Evolutionary conservation across 1,284 basidiomycete species (phyloP).

Genomic region (Tetrapyrgos nigripes): DNA sequence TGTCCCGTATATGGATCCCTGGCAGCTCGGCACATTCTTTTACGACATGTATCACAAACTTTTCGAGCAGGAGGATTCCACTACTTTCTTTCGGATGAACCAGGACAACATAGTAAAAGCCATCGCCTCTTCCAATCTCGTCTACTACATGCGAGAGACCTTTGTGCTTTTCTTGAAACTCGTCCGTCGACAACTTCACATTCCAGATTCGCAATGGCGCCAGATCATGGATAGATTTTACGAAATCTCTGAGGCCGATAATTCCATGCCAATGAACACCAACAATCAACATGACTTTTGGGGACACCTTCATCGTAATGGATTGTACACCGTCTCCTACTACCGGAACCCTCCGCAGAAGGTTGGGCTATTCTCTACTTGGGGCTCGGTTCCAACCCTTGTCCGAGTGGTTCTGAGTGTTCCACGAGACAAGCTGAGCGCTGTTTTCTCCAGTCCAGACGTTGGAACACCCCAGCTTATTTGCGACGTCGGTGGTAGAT

Average conservation of each 20-base stretch:
- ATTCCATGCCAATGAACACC: constrained; percentile 34
- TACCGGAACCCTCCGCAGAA: constrained; percentile 19
- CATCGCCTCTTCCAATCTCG: constrained; percentile 27
- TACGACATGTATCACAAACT: constrained; percentile 54
- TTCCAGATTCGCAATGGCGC: constrained; percentile 32
- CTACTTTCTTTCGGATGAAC: constrained; percentile 13
- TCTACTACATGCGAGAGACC: constrained; percentile 52
- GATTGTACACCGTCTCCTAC: constrained; percentile 29
- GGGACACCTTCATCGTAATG: constrained; percentile 38
- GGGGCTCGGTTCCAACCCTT: constrained; percentile 36
- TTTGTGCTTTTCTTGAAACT: constrained; percentile 48
- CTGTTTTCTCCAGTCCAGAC: constrained; percentile 22
- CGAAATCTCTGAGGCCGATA: constrained; percentile 27
- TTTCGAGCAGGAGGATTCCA: constrained; percentile 47
- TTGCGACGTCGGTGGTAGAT: constrained; percentile 31
- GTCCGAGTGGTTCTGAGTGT: constrained; percentile 41
- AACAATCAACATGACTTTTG: constrained; percentile 42
- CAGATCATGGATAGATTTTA: constrained; percentile 36
- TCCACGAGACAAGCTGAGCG: constrained; percentile 36
- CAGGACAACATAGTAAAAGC: constrained; percentile 22
- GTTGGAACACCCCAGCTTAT: constrained; percentile 37
- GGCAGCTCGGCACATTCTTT: constrained; percentile 47
- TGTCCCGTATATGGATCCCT: constrained; percentile 30
- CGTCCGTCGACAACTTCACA: constrained; percentile 35
- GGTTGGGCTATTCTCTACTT: constrained; percentile 29